Percentiles rank a stretch among this genome's conserved stretches.
Evolutionary conservation across 1,284 basidiomycete species (phyloP).

Genomic region (Rhodotorula sp.): DNA sequence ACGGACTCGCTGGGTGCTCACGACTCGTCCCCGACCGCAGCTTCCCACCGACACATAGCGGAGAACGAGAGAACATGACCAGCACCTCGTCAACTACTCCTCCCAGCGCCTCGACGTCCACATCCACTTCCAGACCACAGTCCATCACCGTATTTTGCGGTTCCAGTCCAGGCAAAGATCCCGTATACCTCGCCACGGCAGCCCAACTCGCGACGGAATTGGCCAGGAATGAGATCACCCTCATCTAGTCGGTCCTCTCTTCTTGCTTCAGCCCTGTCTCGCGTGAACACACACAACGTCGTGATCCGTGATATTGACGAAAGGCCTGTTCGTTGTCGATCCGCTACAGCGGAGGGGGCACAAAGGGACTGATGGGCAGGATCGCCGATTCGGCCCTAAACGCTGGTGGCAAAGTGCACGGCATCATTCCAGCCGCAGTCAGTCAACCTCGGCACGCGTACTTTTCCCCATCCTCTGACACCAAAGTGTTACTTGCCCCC

Average conservation of each 20-base stretch:
- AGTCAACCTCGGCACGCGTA: background rate
- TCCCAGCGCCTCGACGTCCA: background rate
- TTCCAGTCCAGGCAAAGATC: constrained; percentile 44
- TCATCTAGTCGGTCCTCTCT: constrained; percentile 35
- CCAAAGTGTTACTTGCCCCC: background rate
- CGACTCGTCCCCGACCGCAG: background rate
- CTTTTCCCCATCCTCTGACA: background rate
- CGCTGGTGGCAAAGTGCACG: constrained; percentile 30
- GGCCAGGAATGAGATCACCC: constrained; percentile 6
- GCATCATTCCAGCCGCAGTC: constrained; percentile 37
- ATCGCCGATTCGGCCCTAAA: constrained; percentile 13
- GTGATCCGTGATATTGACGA: too few relatives aligned
- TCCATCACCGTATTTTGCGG: constrained; percentile 50
- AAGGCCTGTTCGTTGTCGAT: too few relatives aligned
- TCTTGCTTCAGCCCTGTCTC: too few relatives aligned
- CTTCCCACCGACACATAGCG: background rate
- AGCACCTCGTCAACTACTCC: background rate
- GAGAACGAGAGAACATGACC: background rate
- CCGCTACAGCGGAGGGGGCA: constrained; percentile 32
- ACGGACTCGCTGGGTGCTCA: background rate
- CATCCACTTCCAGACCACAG: background rate
- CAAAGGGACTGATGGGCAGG: constrained; percentile 36
- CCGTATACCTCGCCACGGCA: constrained; percentile 43
- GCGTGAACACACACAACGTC: too few relatives aligned
- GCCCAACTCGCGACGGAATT: constrained; percentile 16